These are phyloP conservation scores for Saposhnikovia divaricata DNA, from an alignment of 129 eudicot genomes.

Conservation along the genomic window DNA sequence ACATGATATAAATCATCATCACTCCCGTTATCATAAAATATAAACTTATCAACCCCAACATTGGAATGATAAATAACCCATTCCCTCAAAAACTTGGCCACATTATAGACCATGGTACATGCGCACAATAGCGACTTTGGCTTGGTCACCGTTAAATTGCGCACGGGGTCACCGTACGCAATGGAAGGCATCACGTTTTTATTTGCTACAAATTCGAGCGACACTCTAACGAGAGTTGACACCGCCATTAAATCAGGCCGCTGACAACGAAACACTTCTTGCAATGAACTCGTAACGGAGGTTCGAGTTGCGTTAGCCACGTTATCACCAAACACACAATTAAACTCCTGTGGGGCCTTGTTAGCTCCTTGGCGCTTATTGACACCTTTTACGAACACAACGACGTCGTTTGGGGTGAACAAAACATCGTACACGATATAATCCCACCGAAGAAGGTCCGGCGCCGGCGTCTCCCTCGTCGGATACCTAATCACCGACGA, in stretches of 20 bases:
- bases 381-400: constrained; percentile 58
- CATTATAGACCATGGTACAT: constrained; percentile 81
- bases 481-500: constrained; percentile 9
- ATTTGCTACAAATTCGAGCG: constrained; percentile 28
- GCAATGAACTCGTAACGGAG: constrained; percentile 50
- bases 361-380: constrained; percentile 59
- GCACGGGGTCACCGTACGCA: constrained; percentile 51
- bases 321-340: constrained; percentile 57
- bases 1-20: constrained; percentile 38
- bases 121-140: constrained; percentile 52
- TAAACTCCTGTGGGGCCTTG: constrained; percentile 51
- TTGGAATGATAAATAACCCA: constrained; percentile 69
- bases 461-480: constrained; percentile 9
- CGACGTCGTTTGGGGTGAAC: constrained; percentile 53
- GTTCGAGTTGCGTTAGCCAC: constrained; percentile 40
- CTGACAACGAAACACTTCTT: constrained; percentile 81
- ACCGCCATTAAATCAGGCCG: constrained; percentile 35
- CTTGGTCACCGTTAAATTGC: constrained; percentile 10
- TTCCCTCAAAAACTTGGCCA: constrained; percentile 57
- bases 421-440: constrained; percentile 46
- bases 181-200: constrained; percentile 48
- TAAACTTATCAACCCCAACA: constrained; percentile 62
- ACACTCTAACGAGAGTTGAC: constrained; percentile 24
- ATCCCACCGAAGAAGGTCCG: constrained; percentile 60
- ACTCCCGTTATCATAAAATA: constrained; percentile 76